Base-by-base conservation (phyloP, 768 basidiomycete genomes). In the Amanita muscaria region DNA sequence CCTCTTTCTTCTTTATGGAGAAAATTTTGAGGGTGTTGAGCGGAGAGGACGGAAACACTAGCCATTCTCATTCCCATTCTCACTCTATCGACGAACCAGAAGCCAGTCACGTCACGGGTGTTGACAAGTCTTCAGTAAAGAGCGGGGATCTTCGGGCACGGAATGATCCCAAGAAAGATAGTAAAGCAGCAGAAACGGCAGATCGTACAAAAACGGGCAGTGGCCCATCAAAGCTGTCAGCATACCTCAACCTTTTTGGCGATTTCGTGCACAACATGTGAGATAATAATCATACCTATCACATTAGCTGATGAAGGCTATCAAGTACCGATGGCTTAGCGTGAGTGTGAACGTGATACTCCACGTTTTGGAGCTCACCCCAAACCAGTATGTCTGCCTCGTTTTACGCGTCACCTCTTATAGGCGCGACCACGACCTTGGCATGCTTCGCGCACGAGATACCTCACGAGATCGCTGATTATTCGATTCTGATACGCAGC, bases 401-500 rank as follows among this genome's bases (percentile, higher is more conserved):
- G n/a, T 94, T 93, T 69, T 93, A 93, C 60, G 89, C 88, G n/a
- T 88, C 87, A 25, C 91, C 91, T 3, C 68, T 91, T 47, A 88
- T 94, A 50, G 91, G 91, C 33, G 90, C 91, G 27, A 92, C 90
- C 33, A 93, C 90, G 2, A 91, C 90, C n/a, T 73, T 94, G 36
- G 91, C 91, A 19, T 93, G 90, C 58, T 94, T 93, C 57, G 88
- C 88, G 2, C 89, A 94, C 60, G 90, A 94, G 64, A 93, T 94
- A 42, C 91, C 91, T 14, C 90, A 94, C 56, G 89, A 94, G 70
- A 93, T 94, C 50, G 91, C 90, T n/a, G 91, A 93, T 60, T 93
- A 92, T 57, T 90, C 88, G n/a, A 92, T 93, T 52, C 69, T 92
- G 27, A 77, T 92, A 38, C 80, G 86, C 32, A 88, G 86, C 53